Evolutionary conservation across 352 stramenopile genomes (phyloP).

Genomic region (Pythium plurisporium): DNA sequence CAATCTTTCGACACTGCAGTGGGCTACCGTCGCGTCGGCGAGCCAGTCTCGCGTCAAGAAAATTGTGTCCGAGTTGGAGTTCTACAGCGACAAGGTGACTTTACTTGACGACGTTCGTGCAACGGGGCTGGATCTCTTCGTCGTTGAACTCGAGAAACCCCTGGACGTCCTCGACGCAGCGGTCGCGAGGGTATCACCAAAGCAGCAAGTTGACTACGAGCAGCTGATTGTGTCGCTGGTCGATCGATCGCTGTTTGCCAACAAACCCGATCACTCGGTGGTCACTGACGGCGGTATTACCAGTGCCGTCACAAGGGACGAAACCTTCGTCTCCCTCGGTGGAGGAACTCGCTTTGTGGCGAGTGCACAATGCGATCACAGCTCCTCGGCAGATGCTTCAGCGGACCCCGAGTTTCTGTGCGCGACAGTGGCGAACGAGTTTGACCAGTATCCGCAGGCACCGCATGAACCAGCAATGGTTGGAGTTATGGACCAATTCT

Average conservation of each 20-base stretch:
- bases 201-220: not conserved
- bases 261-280: no score
- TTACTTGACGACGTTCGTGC: not conserved
- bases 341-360: not conserved
- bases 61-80: conserved; percentile 9
- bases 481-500: not conserved
- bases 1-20: conserved; percentile 4
- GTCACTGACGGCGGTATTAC: no score
- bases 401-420: conserved; percentile 2
- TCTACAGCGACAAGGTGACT: not conserved
- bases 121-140: conserved; percentile 2
- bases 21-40: not conserved
- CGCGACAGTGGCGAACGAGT: not conserved
- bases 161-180: not conserved
- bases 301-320: no score
- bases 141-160: conserved; percentile 9
- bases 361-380: not conserved
- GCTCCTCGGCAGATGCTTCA: not conserved
- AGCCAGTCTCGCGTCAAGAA: not conserved
- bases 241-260: not conserved
- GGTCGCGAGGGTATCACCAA: not conserved
- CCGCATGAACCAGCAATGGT: not conserved
- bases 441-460: not conserved
- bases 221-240: not conserved
- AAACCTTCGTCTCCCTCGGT: not conserved